phyloP scores from a whole-genome alignment of 2,329 filamentous ascomycete genomes.

The Colletotrichum limetticola region DNA sequence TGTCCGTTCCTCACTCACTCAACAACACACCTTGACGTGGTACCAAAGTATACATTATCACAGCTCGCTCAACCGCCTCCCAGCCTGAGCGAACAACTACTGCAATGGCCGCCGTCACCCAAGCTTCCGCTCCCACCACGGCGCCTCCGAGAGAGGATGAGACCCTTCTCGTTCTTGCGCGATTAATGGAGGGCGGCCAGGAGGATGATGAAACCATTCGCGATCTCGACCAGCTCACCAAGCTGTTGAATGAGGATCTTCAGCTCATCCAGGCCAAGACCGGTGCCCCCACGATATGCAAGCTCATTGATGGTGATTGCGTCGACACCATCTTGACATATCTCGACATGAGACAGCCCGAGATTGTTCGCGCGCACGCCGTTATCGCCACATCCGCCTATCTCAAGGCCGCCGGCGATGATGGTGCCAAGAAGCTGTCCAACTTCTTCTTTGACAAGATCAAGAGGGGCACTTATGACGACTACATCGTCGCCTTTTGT shows the following conservation, averaged over 20 bases:
- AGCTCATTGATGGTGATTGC: conserved; percentile 77
- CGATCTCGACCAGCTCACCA: conserved; percentile 68
- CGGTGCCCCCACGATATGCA: conserved; percentile 61
- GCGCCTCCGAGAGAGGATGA: conserved; percentile 64
- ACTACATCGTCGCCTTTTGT: conserved; percentile 91
- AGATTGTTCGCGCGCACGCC: conserved; percentile 81
- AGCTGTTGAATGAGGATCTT: conserved; percentile 67
- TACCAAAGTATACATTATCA: conserved; percentile 25
- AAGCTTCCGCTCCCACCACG: conserved; percentile 43
- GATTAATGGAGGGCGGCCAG: conserved; percentile 89
- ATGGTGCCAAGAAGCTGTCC: conserved; percentile 75
- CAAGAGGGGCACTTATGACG: conserved; percentile 81
- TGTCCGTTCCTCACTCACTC: conserved; percentile 28
- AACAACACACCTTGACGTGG: conserved; percentile 6
- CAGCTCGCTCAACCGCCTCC: conserved; percentile 2
- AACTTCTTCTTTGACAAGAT: conserved; percentile 81
- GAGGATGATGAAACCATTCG: conserved; percentile 78
- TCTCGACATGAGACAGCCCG: conserved; percentile 83
- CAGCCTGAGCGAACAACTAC: conserved; percentile 6
- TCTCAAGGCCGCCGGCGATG: conserved; percentile 79
- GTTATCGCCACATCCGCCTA: conserved; percentile 86
- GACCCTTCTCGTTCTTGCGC: conserved; percentile 83
- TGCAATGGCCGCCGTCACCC: conserved; percentile 48
- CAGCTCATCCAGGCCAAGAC: conserved; percentile 49
- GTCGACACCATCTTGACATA: conserved; percentile 88